These are phyloP conservation scores for Nematocida homosporus DNA, from an alignment of 371 early-diverging fungal species.

Conservation along the genomic window DNA sequence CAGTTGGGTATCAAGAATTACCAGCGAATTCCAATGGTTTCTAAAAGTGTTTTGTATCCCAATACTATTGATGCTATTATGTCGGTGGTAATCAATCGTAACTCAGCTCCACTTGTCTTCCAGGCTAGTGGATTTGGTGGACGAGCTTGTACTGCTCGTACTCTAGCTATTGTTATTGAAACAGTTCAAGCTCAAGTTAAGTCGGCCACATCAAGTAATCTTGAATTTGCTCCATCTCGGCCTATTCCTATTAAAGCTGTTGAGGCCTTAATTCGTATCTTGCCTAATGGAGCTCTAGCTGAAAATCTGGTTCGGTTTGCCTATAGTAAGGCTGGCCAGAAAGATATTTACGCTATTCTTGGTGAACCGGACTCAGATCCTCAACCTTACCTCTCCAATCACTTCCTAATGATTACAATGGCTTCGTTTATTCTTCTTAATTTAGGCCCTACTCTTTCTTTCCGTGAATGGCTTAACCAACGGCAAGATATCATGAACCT, in stretches of 20 bases:
- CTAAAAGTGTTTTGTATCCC: conserved; percentile 23
- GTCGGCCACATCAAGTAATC: no score
- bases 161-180: conserved; percentile 1
- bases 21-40: conserved; percentile 27
- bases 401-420: conserved; percentile 34
- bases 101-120: conserved; percentile 1
- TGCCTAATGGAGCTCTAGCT: not conserved
- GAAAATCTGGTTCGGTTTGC: not conserved
- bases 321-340: not conserved
- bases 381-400: conserved; percentile 3
- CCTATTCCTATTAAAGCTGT: conserved; percentile 4
- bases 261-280: conserved; percentile 12
- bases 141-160: not conserved
- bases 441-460: not conserved
- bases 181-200: not conserved
- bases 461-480: conserved; percentile 43
- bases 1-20: not conserved
- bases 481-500: conserved; percentile 49
- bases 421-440: conserved; percentile 35
- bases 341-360: conserved; percentile 15
- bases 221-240: no score
- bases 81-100: not conserved
- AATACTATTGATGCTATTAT: conserved; percentile 4
- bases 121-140: conserved; percentile 47
- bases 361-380: not conserved